Percentiles rank a stretch among this genome's conserved stretches.
Conservation (phyloP, 2,329 filamentous ascomycete species). For the Thermothelomyces thermophilus region DNA sequence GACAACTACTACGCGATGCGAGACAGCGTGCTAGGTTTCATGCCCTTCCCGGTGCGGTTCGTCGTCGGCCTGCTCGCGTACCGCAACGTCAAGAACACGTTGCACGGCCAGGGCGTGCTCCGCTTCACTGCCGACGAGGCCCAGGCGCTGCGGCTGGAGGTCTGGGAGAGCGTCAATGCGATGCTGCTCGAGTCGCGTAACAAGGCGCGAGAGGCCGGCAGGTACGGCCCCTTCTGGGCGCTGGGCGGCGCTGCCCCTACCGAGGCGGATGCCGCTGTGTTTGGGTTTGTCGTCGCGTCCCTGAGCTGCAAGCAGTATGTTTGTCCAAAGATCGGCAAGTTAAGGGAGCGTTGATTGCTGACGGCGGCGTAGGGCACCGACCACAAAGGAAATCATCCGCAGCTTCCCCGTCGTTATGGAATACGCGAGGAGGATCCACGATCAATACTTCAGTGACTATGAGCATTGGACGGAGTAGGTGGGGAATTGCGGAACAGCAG, state of each 20-base stretch:
- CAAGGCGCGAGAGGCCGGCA: not conserved
- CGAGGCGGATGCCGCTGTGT: constrained; percentile 51
- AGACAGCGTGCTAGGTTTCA: constrained; percentile 38
- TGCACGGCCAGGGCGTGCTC: constrained; percentile 51
- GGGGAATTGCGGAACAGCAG: no score
- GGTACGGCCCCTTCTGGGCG: constrained; percentile 47
- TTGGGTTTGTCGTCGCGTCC: constrained; percentile 49
- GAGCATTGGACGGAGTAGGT: constrained; percentile 30
- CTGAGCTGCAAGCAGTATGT: constrained; percentile 50
- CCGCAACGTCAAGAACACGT: constrained; percentile 35
- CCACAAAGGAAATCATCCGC: constrained; percentile 38
- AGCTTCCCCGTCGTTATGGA: constrained; percentile 44
- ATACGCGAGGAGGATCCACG: constrained; percentile 51
- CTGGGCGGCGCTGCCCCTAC: constrained; percentile 47
- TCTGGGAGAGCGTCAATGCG: constrained; percentile 47
- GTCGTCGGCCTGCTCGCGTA: constrained; percentile 46
- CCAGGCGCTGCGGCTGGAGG: constrained; percentile 37
- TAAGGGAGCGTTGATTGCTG: not conserved
- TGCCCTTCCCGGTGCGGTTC: constrained; percentile 47
- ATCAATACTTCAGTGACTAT: constrained; percentile 53
- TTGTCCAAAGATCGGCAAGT: not conserved
- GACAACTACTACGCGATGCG: constrained; percentile 56
- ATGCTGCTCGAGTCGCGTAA: constrained; percentile 36
- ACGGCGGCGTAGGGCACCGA: constrained; percentile 36
- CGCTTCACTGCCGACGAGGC: constrained; percentile 47